Base-by-base conservation (phyloP, 768 basidiomycete species). In the Suillus brevipes region DNA sequence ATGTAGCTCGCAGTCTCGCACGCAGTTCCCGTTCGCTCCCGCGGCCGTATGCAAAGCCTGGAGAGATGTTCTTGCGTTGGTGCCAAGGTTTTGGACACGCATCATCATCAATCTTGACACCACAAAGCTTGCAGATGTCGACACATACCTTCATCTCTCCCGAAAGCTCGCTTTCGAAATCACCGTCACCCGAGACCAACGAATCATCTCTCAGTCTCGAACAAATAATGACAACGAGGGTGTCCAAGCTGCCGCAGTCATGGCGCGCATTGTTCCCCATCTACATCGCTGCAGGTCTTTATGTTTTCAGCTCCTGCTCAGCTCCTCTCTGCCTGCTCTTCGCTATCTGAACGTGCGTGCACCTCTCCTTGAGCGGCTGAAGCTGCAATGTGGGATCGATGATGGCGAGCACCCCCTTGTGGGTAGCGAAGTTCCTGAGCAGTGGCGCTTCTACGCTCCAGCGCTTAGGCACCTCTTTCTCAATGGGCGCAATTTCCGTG, bases 51-150 rank as follows among this genome's bases (percentile, higher is more conserved):
- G 65, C 36, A 31, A 37, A 31, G 16, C 37, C 14, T 66, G 65
- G 65, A 38, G 56, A 40, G 64, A 64, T 31, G 55, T 57, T 45
- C 38, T 66, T 34, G 36, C 31, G 20, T 37, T 42, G 31, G 55
- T 66, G 4, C 65, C 65, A 42, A 56, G 34, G 42, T 65, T 66
- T 23, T 66, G 65, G 65, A 66, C 65, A 23, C 65, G 53, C 28
- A 7, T 66, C 16, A 55, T 66, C 20, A 58, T 66, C 57, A 58
- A 56, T 53, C 37, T 65, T 13, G 64, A 65, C 47, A 64, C 43
- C 9, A 47, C 64, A 40, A 62, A 49, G 43, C 61, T 43, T 63
- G 25, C 42, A 43, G 38, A 49, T 31, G 23, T 64, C 4, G 25
- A 64, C n/a, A 28, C 13, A 49, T 64, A 62, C 40, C 62, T 65